phyloP scores from a whole-genome alignment of 495 filamentous ascomycete species.

The Elaphomyces granulatus region DNA sequence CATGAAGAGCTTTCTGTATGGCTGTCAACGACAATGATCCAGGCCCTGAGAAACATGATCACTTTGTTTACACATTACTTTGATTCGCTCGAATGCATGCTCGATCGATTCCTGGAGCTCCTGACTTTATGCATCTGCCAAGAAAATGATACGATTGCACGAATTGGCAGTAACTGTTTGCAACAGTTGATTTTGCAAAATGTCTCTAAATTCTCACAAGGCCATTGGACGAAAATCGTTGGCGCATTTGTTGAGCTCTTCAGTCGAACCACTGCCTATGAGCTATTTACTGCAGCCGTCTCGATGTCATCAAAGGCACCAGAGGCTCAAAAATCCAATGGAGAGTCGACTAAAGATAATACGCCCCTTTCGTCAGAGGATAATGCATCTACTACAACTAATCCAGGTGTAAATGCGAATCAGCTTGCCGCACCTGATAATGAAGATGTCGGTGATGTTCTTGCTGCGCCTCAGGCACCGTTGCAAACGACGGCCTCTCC shows the following conservation, averaged over 20 bases:
- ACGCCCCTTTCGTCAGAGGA: slow-evolving; percentile 14
- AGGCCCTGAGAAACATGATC: slow-evolving; percentile 95
- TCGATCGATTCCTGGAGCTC: slow-evolving; percentile 86
- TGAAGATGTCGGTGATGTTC: slow-evolving; percentile 26
- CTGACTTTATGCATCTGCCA: slow-evolving; percentile 94
- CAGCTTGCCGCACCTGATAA: slow-evolving; percentile 25
- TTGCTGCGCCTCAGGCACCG: slow-evolving; percentile 15
- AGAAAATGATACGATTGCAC: slow-evolving; percentile 95
- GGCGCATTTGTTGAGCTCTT: slow-evolving; percentile 92
- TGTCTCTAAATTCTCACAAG: slow-evolving; percentile 70
- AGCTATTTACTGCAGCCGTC: slow-evolving; percentile 78
- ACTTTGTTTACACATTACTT: slow-evolving; percentile 98
- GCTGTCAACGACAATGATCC: slow-evolving; percentile 98
- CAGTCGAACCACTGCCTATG: slow-evolving; percentile 81
- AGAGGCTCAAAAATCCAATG: slow-evolving; percentile 21
- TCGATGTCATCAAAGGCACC: slow-evolving; percentile 29
- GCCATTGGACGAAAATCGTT: slow-evolving; percentile 91
- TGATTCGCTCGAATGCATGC: slow-evolving; percentile 87
- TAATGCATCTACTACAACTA: slow-evolving; percentile 30
- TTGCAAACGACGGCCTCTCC: slow-evolving; percentile 7
- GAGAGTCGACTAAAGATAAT: slow-evolving; percentile 17
- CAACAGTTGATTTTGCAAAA: slow-evolving; percentile 95
- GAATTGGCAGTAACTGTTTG: slow-evolving; percentile 94
- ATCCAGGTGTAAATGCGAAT: slow-evolving; percentile 49
- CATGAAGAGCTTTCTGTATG: slow-evolving; percentile 97